These are phyloP conservation scores for Plasmodium ovale DNA, from an alignment of 169 alveolate genomes.

Conservation along the genomic window DNA sequence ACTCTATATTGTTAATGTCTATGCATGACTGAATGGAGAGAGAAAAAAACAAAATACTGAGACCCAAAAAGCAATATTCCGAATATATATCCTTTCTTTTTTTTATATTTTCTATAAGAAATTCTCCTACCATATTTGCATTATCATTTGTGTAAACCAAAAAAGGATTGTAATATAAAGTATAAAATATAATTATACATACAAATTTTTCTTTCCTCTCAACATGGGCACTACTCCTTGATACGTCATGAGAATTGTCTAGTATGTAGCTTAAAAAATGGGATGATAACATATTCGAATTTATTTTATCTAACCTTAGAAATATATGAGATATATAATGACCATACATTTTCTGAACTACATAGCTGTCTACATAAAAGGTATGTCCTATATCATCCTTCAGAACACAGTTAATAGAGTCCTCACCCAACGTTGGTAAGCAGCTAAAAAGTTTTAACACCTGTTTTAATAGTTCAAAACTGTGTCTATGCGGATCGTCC, in stretches of 20 bases:
- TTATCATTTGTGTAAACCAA: constrained; percentile 27
- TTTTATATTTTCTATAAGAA: constrained; percentile 24
- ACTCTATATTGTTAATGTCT: constrained; percentile 16
- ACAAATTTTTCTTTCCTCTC: constrained; percentile 20
- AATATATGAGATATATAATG: constrained; percentile 48
- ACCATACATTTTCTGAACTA: constrained; percentile 55
- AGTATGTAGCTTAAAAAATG: constrained; percentile 19
- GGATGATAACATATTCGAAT: constrained; percentile 21
- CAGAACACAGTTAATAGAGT: constrained; percentile 12
- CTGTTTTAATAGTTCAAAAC: constrained; percentile 12
- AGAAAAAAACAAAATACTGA: constrained; percentile 59
- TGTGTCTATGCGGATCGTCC: neutral
- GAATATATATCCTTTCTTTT: constrained; percentile 47
- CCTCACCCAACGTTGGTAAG: constrained; percentile 40
- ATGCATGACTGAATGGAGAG: constrained; percentile 32
- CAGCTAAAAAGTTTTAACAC: constrained; percentile 44
- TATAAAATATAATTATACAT: constrained; percentile 53
- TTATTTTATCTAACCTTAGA: constrained; percentile 29
- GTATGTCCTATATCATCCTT: constrained; percentile 35
- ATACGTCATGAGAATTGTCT: neutral
- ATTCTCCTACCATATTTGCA: neutral
- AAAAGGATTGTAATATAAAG: constrained; percentile 63
- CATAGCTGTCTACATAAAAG: neutral
- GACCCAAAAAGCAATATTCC: constrained; percentile 45
- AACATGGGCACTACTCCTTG: neutral